Base-by-base conservation (phyloP, 805 yeast genomes). In the Suhomyces pyralidae region DNA sequence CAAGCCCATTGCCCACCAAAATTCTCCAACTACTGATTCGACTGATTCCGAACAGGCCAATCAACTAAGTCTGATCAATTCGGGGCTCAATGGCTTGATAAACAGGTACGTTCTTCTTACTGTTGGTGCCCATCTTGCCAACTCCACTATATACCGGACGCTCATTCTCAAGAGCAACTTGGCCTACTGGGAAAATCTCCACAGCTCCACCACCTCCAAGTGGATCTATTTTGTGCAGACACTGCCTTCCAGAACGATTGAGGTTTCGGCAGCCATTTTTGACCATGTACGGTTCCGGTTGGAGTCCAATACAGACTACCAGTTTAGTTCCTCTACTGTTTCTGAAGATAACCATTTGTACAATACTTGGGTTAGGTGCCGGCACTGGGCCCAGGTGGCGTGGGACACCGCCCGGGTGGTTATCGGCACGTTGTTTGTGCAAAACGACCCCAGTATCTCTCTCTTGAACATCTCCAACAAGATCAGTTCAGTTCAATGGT, bases 151-250 rank as follows among this genome's bases (percentile, higher is more conserved):
- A 34, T 67, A 63, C 53, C 66, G 70, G 51, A 71, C 77, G 0
- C 56, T 75, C 20, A 51, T 60, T 15, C 60, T 68, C 42, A 70
- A 72, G 51, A 61, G 63, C 32, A 68, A 74, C 46, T 54, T 68
- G 54, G 59, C 62, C 4, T 75, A 74, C 55, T 75, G 79, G 79
- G 58, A 62, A 10, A 61, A 58, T 10, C 47, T 75, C 40, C 58
- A 58, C 30, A 51, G 57, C 30, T 69, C 75, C 6, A 44, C 59
- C 7, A 49, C 58, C 45, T 54, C 59, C 43, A 73, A 71, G 53
- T 25, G 62, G 24, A 45, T 68, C 10, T 75, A 70, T 56, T 68
- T 69, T 8, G 53, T 74, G 1, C 79, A 75, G 51, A 64, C 68
- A 6, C 51, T 63, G 8, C 80, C 80, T 1, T 42, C 58, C n/a